phyloP scores from a whole-genome alignment of 805 yeast species.

The Debaryomyces castellii region DNA sequence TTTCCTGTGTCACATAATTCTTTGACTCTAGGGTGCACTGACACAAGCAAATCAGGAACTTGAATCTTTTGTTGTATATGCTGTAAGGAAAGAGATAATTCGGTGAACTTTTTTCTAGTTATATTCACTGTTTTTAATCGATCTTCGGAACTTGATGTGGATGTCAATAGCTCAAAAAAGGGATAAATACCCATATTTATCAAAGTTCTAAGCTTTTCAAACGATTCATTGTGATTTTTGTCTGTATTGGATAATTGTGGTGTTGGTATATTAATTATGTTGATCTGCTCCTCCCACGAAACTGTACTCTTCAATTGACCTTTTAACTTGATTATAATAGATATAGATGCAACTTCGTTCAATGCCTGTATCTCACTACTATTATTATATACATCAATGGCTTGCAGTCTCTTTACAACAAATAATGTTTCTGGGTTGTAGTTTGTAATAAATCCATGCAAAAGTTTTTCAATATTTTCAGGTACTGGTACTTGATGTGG shows the following conservation, averaged over 20 bases:
- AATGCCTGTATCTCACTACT: slow-evolving; percentile 5
- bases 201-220: slow-evolving; percentile 58
- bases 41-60: slow-evolving; percentile 58
- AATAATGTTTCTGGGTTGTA: slow-evolving; percentile 20
- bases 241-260: slow-evolving; percentile 8
- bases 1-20: slow-evolving; percentile 7
- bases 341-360: slow-evolving; percentile 15
- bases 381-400: slow-evolving; percentile 7
- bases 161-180: slow-evolving; percentile 55
- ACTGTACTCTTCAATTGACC: slow-evolving; percentile 22
- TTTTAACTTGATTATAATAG: slow-evolving; percentile 45
- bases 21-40: slow-evolving; percentile 51
- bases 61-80: slow-evolving; percentile 67
- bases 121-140: slow-evolving; percentile 8
- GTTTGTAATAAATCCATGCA: slow-evolving; percentile 15
- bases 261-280: slow-evolving; percentile 33
- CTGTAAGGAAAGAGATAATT: slow-evolving; percentile 63
- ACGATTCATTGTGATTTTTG: slow-evolving; percentile 21
- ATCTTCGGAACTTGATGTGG: slow-evolving; percentile 1
- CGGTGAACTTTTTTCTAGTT: slow-evolving; percentile 65
- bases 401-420: slow-evolving; percentile 8
- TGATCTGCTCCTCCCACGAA: slow-evolving; percentile 31
- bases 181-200: slow-evolving; percentile 67
- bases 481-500: background rate
- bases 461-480: background rate